Base-by-base conservation (phyloP, 495 filamentous ascomycete genomes). In the Podospora bellae-mahoneyi region DNA sequence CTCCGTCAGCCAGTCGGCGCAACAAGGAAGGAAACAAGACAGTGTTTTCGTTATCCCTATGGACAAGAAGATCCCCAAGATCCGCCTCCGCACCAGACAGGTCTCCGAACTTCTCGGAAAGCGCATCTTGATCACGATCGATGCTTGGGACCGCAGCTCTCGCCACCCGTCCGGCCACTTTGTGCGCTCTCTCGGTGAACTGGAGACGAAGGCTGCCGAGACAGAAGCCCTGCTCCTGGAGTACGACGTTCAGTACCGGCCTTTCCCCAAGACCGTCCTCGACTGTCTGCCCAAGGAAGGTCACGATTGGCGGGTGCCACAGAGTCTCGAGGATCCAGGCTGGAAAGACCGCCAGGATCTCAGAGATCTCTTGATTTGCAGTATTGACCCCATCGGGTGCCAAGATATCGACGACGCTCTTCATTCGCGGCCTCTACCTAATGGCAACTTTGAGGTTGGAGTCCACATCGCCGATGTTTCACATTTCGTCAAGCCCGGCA, bases 381-480 rank as follows among this genome's bases (percentile, higher is more conserved):
- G 94, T 79, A 98, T 99, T 72, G 95, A 99, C 76, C 95, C 95
- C 34, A 87, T 92, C 7, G 93, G 93, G 1, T 99, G 95, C 80
- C 93, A 97, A 72, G 95, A 99, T 82, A 99, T 99, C 67, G 95
- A 99, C 72, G 95, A 99, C 81, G 95, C 95, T 13, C 87, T 99
- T 18, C 95, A 99, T 75, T 93, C 95, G 16, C 84, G 88, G 44
- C 83, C 82, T 44, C 80, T 99, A 54, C 91, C 92, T 2, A 98
- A 97, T 73, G 95, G 96, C 27, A 98, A 99, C 76, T 92, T 89
- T 70, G 92, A 98, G 80, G 92, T 98, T 15, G 95, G 95, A 65
- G 95, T 99, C n/a, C 96, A 99, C 75, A 99, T 99, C 76, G 95
- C 95, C 57, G 95, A 99, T 74, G 95, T 99, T 20, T 97, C 96